A percentile compares a stretch with the other conserved stretches of the same genome.
Conservation (phyloP, 495 filamentous ascomycete species). For the Aspergillus avenaceus region DNA sequence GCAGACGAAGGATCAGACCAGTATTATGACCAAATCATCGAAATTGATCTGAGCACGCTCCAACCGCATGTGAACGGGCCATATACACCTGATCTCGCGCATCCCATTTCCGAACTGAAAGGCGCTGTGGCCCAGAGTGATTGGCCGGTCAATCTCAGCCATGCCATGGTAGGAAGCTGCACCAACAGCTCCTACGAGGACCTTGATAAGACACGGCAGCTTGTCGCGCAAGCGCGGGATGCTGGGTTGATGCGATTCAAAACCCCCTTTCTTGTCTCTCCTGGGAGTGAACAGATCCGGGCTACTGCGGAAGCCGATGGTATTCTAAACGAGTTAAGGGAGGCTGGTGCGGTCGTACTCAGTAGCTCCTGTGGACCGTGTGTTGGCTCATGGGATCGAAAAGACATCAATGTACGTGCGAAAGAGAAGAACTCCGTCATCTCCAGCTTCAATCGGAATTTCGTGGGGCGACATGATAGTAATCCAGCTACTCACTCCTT, state of each 20-base stretch:
- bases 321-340: slow-evolving; percentile 77
- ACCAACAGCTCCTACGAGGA: slow-evolving; percentile 94
- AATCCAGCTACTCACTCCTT: slow-evolving; percentile 49
- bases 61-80: slow-evolving; percentile 94
- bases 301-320: slow-evolving; percentile 80
- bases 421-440: slow-evolving; percentile 81
- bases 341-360: slow-evolving; percentile 78
- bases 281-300: slow-evolving; percentile 84
- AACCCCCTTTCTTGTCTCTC: slow-evolving; percentile 73
- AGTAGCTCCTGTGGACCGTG: slow-evolving; percentile 78
- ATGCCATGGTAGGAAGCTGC: slow-evolving; percentile 63
- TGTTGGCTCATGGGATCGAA: slow-evolving; percentile 73
- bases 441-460: slow-evolving; percentile 85
- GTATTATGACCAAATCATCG: slow-evolving; percentile 75
- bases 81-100: slow-evolving; percentile 89
- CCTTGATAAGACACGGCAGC: slow-evolving; percentile 78
- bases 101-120: slow-evolving; percentile 85
- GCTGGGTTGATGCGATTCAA: slow-evolving; percentile 71
- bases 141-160: slow-evolving; percentile 56
- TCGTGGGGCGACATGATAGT: slow-evolving; percentile 85
- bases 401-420: slow-evolving; percentile 73
- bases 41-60: slow-evolving; percentile 78
- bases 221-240: slow-evolving; percentile 76
- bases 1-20: slow-evolving; percentile 67
- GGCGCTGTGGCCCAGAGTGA: slow-evolving; percentile 73